phyloP scores from a whole-genome alignment of 2,329 filamentous ascomycete genomes.

The Hypoxylon sp. region DNA sequence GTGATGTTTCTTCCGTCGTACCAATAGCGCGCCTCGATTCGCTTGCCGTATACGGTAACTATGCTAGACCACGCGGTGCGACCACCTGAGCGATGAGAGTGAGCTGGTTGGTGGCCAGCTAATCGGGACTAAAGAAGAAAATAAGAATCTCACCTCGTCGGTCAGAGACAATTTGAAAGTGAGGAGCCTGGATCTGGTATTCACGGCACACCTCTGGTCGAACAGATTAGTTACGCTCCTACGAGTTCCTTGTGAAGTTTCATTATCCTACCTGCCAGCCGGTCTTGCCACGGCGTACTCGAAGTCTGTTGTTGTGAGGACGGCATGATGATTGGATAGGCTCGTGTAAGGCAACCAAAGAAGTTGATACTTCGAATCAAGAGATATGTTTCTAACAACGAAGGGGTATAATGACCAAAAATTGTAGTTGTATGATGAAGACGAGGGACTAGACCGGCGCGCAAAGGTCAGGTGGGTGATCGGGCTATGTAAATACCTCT shows the following conservation, averaged over 20 bases:
- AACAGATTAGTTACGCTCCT: constrained; percentile 29
- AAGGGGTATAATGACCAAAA: constrained; percentile 5
- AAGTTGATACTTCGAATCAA: constrained; percentile 22
- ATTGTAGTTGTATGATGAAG: constrained; percentile 26
- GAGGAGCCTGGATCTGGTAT: constrained; percentile 65
- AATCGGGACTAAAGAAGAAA: constrained; percentile 6
- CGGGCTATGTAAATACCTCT: constrained; percentile 37
- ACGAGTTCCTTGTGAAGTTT: constrained; percentile 13
- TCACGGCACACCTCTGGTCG: constrained; percentile 69
- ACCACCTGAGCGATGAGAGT: constrained; percentile 69
- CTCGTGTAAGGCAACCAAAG: constrained; percentile 17
- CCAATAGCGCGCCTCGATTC: constrained; percentile 83
- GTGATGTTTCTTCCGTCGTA: constrained; percentile 90
- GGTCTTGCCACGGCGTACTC: constrained; percentile 65
- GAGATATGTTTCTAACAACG: constrained; percentile 5
- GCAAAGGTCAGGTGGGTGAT: constrained; percentile 23
- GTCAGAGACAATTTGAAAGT: constrained; percentile 80
- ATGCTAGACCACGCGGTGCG: constrained; percentile 91
- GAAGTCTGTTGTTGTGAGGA: constrained; percentile 44
- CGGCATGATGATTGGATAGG: constrained; percentile 45
- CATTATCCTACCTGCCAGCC: constrained; percentile 64
- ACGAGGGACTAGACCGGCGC: constrained; percentile 25
- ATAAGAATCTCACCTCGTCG: constrained; percentile 69
- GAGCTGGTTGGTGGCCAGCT: constrained; percentile 24
- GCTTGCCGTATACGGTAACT: constrained; percentile 77